Base-by-base conservation (phyloP, 371 early-diverging fungal genomes). In the Mortierella sp. region DNA sequence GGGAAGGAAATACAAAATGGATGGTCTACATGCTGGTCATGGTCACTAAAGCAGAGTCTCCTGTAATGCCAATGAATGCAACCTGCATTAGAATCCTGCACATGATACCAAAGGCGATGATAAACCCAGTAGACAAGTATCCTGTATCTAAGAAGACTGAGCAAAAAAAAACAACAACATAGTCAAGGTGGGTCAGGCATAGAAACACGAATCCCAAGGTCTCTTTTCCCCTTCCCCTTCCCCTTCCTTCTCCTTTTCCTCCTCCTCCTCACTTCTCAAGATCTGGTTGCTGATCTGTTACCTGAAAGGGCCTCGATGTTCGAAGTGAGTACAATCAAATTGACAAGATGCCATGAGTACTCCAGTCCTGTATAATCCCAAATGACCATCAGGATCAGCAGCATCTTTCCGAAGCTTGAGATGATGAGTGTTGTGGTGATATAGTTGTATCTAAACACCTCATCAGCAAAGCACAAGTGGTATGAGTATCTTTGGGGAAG, bases 321-420 rank as follows among this genome's bases (percentile, higher is more conserved):
- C 19, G 95, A 95, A 6, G 91, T 89, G 14, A 95, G 78, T 2
- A 93, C 93, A 28, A 95, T 82, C 23, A 89, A 68, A 71, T 90
- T 90, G 45, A 93, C 84, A 1, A 95, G 83, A 28, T 91, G 71
- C 91, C 93, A 92, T 4, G 94, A 87, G 42, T 93, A 92, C n/a
- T 93, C 90, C 5, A 93, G 73, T 58, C 91, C 90, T 43, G 89
- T 86, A 71, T 95, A 96, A 58, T 95, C 92, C 98, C 98, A 97
- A 24, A 97, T 94, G 4, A 95, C 96, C 91, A 96, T 93, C 47
- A 95, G 79, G 16, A 96, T 92, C 54, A 93, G 82, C 54, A 97
- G 81, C 73, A 97, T 87, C 72, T 94, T 96, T 38, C 93, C 95
- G 82, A 96, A 96, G 46, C 91, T 90, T 14, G 95, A 94, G 30